Conservation (phyloP, 768 basidiomycete species). For the Tylopilus intermedius region DNA sequence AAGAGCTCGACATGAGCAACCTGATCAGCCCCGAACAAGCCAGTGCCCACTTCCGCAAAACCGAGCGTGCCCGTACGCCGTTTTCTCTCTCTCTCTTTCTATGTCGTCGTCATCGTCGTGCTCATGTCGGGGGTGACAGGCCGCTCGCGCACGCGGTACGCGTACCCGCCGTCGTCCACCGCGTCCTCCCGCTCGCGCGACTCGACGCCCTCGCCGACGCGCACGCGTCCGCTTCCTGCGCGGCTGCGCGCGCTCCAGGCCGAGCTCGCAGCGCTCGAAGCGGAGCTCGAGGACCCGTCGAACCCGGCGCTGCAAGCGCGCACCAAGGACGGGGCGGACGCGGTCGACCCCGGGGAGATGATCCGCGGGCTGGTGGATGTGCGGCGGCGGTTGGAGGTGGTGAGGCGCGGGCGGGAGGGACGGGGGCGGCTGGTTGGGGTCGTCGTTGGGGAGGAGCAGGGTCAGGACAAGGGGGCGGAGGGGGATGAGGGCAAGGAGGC, state of each 20-base stretch:
- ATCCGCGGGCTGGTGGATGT: slow-evolving; percentile 77
- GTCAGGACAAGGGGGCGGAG: neutral
- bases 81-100: no score
- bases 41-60: slow-evolving; percentile 62
- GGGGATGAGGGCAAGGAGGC: no score
- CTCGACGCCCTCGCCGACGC: slow-evolving; percentile 31
- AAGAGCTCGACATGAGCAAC: slow-evolving; percentile 67
- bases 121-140: slow-evolving; percentile 26
- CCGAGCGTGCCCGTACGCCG: slow-evolving; percentile 56
- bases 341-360: slow-evolving; percentile 68
- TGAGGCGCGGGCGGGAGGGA: slow-evolving; percentile 61
- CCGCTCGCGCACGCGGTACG: slow-evolving; percentile 54
- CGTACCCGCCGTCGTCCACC: slow-evolving; percentile 54
- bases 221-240: slow-evolving; percentile 45
- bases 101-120: neutral
- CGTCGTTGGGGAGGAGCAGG: slow-evolving; percentile 33
- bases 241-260: slow-evolving; percentile 64
- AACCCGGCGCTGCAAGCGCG: slow-evolving; percentile 62
- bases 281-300: slow-evolving; percentile 75
- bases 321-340: slow-evolving; percentile 40
- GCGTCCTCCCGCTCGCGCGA: slow-evolving; percentile 43
- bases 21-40: slow-evolving; percentile 66
- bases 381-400: slow-evolving; percentile 60
- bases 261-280: slow-evolving; percentile 77
- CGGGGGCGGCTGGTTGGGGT: slow-evolving; percentile 58